Conservation (phyloP, 148 eudicot species). For the Persicaria tinctoria region DNA sequence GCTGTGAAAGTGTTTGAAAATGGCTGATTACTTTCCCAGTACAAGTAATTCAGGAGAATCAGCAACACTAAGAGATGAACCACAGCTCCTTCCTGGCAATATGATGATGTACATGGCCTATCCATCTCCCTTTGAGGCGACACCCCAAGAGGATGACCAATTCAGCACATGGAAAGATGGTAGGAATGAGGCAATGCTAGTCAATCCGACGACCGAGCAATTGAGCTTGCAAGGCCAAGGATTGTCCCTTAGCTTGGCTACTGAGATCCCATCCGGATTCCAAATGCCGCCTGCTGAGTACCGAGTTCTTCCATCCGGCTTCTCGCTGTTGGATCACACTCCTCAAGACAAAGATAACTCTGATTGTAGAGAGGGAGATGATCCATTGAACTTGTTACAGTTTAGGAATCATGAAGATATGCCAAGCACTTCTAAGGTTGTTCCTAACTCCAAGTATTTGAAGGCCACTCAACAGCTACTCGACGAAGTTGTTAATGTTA, state of each 20-base stretch:
- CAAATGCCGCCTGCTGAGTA: conserved; percentile 26
- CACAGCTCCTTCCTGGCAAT: conserved; percentile 22
- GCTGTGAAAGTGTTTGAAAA: neutral
- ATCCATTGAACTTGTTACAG: neutral
- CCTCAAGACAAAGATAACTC: neutral
- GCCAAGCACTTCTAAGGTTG: neutral
- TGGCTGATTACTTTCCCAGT: conserved; percentile 30
- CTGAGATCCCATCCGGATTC: conserved; percentile 29
- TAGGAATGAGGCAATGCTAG: conserved; percentile 28
- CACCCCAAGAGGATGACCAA: conserved; percentile 17
- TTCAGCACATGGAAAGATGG: conserved; percentile 27
- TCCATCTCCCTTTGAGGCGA: conserved; percentile 34
- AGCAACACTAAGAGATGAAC: conserved; percentile 21
- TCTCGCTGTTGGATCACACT: conserved; percentile 23
- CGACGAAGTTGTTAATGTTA: conserved; percentile 64
- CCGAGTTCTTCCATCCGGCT: conserved; percentile 20
- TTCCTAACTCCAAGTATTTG: conserved; percentile 49
- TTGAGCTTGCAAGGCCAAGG: conserved; percentile 37
- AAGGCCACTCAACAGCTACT: conserved; percentile 69
- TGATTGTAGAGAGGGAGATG: neutral
- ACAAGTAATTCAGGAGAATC: conserved; percentile 30
- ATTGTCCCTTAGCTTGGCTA: conserved; percentile 44
- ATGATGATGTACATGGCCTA: conserved; percentile 42
- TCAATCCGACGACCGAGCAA: conserved; percentile 22
- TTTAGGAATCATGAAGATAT: neutral